Evolutionary conservation across 106 monocot species (phyloP), one percentile per base, ranked within the genome.

Genomic region (Hemerocallis citrina): DNA sequence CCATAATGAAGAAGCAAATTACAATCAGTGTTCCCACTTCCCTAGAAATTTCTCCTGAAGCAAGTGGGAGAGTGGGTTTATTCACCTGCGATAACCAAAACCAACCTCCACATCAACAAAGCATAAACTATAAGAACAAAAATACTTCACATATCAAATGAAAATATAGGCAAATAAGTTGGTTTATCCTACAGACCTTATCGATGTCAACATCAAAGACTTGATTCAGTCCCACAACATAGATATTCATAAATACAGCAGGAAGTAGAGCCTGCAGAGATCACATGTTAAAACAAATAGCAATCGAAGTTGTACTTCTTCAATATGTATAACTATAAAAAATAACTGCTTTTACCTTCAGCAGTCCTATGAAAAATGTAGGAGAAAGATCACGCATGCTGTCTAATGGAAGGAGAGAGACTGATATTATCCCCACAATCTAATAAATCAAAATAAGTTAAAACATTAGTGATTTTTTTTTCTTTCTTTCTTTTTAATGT

Each of bases 171-270:
- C n/a, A n/a, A 5, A 24, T 31, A 5, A 1, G 5, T 6, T 12
- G 31, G 17, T 32, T 32, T 55, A 32, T 11, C 41, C 41, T 41
- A 2, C 33, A 47, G 15, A 73, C 82, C 77, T 82, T 82, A 37
- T 82, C 82, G 21, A 82, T 82, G 42, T 82, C 73, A 20, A 82
- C 47, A 65, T 82, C 82, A 22, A 64, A 82, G 1, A 82, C 28
- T 31, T 77, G 77, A 55, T 82, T 82, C 39, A 77, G 33, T 20
- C 82, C 82, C 52, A 82, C 77, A 21, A 82, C 61, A 51, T 77
- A 77, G 7, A 82, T 57, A 55, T 82, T 82, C 82, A 82, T 82
- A 22, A 61, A 66, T 27, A 82, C 12, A 33, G 82, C 77, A 23
- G 77, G 47, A 47, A 77, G 9, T 49, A 82, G 51, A 42, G 74